phyloP scores from a whole-genome alignment of 2,329 filamentous ascomycete species.

The Paraconiothyrium sp. region DNA sequence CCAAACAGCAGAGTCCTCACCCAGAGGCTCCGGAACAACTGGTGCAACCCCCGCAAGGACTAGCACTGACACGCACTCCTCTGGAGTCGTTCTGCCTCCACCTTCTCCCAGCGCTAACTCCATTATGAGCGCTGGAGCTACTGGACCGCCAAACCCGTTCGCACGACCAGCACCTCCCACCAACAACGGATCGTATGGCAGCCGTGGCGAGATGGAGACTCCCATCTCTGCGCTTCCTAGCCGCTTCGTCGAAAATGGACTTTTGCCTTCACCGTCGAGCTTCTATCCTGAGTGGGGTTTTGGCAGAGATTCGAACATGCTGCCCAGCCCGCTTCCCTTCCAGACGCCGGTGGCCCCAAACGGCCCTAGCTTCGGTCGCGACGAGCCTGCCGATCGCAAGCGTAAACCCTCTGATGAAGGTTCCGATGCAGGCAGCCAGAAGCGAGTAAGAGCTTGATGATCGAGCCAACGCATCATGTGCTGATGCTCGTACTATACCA shows the following conservation, averaged over 20 bases:
- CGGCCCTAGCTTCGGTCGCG: slow-evolving; percentile 56
- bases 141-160: slow-evolving; percentile 94
- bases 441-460: slow-evolving; percentile 48
- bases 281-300: slow-evolving; percentile 95
- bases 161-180: slow-evolving; percentile 83
- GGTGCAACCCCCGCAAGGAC: slow-evolving; percentile 66
- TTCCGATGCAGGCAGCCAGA: slow-evolving; percentile 47
- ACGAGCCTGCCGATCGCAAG: slow-evolving; percentile 52
- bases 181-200: slow-evolving; percentile 57
- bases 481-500: slow-evolving; percentile 2
- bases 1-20: slow-evolving; percentile 75
- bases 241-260: slow-evolving; percentile 85
- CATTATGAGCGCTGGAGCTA: slow-evolving; percentile 87
- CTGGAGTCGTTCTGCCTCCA: slow-evolving; percentile 84
- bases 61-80: slow-evolving; percentile 65
- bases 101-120: slow-evolving; percentile 90
- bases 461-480: not conserved
- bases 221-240: slow-evolving; percentile 95
- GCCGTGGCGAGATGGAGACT: slow-evolving; percentile 67
- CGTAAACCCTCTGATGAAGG: slow-evolving; percentile 53
- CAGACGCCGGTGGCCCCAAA: slow-evolving; percentile 74
- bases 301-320: slow-evolving; percentile 79
- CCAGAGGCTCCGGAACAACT: slow-evolving; percentile 68
- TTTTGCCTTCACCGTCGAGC: slow-evolving; percentile 88
- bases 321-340: slow-evolving; percentile 93